Evolutionary conservation across 2,329 filamentous ascomycete genomes (phyloP), one percentile per base, ranked within the genome.

Genomic region (Cytospora leucostoma): DNA sequence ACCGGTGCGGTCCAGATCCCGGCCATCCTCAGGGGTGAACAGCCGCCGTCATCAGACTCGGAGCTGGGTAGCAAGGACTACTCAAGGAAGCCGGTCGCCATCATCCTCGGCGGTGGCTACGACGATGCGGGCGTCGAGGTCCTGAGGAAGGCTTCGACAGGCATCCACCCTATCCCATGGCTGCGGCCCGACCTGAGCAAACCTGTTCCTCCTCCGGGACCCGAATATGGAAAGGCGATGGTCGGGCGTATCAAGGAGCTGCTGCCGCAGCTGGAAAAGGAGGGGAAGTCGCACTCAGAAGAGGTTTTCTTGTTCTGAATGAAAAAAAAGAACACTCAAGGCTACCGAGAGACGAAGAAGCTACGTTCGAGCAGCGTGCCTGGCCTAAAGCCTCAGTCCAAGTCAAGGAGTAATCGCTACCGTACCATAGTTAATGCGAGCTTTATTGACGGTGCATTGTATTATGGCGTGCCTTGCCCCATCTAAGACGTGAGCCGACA

Each of bases 91-190:
- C 66, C 67, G 1, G 32, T 63, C 15, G 67, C 70, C 6, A 51
- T 72, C 1, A 64, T 71, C 34, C 33, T 70, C 8, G 69, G 70
- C 8, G 70, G 40, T 3, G 70, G 64, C 2, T 71, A 67, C 61
- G 63, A 70, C 17, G 69, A 70, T 35, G 61, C 60, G 3, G 66
- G 10, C 1, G 37, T 50, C 15, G 56, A 66, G 40, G 47, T 56
- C 6, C 64, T 71, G 63, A 67, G 66, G 56, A 49, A 62, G 54
- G 67, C 69, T 19, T 44, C 65, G 15, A 56, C 38, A 32, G 64
- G 66, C 7, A 63, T 67, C 44, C 61, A 60, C 19, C 61, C 67
- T 6, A 37, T 71, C 35, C 70, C 70, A 5, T 71, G 69, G 70
- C 61, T 71, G 15, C 64, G 69, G 40, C 63, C 66, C 2, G 70